phyloP scores from a whole-genome alignment of 2,329 filamentous ascomycete species.

The Alternaria triticina region DNA sequence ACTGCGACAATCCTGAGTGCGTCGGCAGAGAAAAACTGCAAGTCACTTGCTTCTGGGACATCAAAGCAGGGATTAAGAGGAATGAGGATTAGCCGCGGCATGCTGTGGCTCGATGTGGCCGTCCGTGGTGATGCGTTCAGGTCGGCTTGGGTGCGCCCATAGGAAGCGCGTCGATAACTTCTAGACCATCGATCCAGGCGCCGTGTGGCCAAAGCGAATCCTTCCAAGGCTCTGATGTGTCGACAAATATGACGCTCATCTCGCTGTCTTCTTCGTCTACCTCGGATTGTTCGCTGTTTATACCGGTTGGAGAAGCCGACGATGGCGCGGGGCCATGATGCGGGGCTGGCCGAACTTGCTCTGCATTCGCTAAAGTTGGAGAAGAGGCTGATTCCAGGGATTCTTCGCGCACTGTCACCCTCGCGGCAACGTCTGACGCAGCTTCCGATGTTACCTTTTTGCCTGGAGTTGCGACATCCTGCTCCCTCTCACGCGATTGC shows the following conservation, averaged over 20 bases:
- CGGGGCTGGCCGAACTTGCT: not conserved
- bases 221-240: not conserved
- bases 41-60: conserved; percentile 1
- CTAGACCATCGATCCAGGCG: not conserved
- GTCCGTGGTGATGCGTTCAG: not conserved
- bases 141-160: not conserved
- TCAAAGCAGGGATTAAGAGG: not conserved
- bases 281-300: not conserved
- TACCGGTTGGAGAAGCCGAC: not conserved
- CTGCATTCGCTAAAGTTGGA: not conserved
- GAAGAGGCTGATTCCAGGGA: not conserved
- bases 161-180: not conserved
- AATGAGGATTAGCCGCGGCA: not conserved
- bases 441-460: not conserved
- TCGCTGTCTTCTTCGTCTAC: not conserved
- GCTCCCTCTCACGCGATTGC: not conserved
- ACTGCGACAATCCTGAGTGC: not conserved
- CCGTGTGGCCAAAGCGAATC: not conserved
- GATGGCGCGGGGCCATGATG: not conserved
- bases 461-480: accelerated
- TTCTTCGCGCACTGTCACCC: not conserved
- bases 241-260: not conserved
- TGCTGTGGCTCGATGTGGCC: not conserved
- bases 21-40: conserved; percentile 1
- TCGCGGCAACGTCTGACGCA: too few relatives aligned